phyloP scores from a whole-genome alignment of 495 filamentous ascomycete genomes.

The Lophiostoma macrostomum region DNA sequence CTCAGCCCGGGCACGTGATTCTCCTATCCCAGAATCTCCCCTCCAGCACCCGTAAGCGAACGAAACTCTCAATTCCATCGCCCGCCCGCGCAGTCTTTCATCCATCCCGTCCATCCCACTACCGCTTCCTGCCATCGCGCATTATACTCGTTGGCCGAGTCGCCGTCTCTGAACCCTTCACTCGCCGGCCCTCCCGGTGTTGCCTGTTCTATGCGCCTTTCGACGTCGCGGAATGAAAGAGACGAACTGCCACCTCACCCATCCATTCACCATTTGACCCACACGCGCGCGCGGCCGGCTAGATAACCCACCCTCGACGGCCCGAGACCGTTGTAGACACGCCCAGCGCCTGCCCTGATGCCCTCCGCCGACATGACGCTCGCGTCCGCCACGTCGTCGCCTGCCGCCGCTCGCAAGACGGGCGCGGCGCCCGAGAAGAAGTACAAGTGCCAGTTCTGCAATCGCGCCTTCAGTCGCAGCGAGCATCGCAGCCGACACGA shows the following conservation, averaged over 20 bases:
- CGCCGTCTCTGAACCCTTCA: neutral
- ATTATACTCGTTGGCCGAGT: neutral
- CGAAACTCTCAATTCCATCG: neutral
- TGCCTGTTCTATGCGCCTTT: constrained; percentile 16
- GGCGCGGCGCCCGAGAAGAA: constrained; percentile 76
- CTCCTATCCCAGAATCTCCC: neutral
- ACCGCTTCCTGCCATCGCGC: constrained; percentile 1
- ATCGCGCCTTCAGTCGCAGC: constrained; percentile 92
- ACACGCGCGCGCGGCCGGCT: constrained; percentile 32
- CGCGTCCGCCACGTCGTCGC: constrained; percentile 32
- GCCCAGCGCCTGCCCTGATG: constrained; percentile 19
- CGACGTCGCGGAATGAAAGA: constrained; percentile 33
- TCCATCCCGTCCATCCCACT: constrained; percentile 5
- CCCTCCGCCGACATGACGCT: constrained; percentile 37
- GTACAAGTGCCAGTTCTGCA: constrained; percentile 99
- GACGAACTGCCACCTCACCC: constrained; percentile 14
- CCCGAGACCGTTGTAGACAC: constrained; percentile 1
- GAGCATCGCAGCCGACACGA: constrained; percentile 97
- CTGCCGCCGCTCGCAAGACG: constrained; percentile 35
- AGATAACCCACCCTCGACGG: constrained; percentile 7
- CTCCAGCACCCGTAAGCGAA: neutral
- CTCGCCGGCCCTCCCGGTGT: constrained; percentile 23
- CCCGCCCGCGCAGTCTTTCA: neutral
- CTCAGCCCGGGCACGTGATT: neutral
- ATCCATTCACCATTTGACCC: constrained; percentile 28